Conservation (phyloP, 331 rosid genomes). For the Arachis monticola region DNA sequence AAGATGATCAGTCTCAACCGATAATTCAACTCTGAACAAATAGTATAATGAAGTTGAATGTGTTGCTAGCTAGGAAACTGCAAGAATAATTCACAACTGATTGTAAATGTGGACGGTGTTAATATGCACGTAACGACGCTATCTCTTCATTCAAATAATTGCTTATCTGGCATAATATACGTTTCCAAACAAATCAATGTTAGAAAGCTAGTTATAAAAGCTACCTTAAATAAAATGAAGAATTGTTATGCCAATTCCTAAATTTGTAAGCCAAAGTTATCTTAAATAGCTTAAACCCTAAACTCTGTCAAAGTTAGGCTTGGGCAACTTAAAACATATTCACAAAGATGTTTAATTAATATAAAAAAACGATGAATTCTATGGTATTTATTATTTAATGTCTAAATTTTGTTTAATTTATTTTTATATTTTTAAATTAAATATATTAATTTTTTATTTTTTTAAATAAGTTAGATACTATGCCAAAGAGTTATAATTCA, state of each 20-base stretch:
- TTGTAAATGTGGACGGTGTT: not conserved
- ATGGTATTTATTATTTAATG: no score
- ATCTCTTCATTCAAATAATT: not conserved
- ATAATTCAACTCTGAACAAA: not conserved
- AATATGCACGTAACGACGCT: not conserved
- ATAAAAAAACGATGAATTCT: no score
- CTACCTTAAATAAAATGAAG: not conserved
- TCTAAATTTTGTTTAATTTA: no score
- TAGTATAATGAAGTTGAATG: not conserved
- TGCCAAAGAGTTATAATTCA: no score
- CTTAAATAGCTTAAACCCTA: no score
- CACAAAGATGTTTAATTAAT: no score
- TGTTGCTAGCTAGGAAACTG: not conserved
- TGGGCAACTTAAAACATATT: no score
- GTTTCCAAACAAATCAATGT: not conserved
- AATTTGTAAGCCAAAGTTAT: not conserved
- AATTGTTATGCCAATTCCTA: not conserved
- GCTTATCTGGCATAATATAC: conserved; percentile 4
- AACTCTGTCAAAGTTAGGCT: no score
- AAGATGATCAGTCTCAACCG: no score
- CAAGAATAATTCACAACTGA: not conserved
- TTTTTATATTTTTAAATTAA: no score
- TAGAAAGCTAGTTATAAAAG: not conserved
- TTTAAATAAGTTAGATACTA: no score
- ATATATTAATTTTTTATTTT: no score